Conservation (phyloP, 2,329 filamentous ascomycete species). For the Exutisphaerella laricina region DNA sequence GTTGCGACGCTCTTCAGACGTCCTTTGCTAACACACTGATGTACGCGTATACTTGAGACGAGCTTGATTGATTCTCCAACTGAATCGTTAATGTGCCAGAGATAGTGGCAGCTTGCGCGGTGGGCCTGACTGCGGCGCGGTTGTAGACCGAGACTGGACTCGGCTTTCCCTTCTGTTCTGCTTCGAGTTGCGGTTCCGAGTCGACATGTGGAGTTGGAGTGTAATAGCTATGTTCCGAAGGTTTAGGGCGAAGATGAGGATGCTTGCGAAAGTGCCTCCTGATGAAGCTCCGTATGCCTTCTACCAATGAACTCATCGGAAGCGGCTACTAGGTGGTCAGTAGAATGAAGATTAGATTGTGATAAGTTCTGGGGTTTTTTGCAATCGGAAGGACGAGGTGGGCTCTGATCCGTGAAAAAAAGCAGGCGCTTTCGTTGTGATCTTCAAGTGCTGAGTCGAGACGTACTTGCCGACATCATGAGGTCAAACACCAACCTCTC, state of each 20-base stretch:
- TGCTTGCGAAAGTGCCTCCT: conserved; percentile 14
- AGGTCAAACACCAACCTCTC: too few relatives aligned
- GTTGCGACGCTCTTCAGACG: not conserved
- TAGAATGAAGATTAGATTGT: not conserved
- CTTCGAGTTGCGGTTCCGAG: not conserved
- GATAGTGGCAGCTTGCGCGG: conserved; percentile 20
- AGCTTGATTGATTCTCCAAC: conserved; percentile 32
- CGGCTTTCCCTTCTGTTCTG: conserved; percentile 4
- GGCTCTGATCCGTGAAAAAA: not conserved
- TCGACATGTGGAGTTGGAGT: not conserved
- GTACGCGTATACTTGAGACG: conserved; percentile 33
- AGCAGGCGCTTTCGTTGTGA: not conserved
- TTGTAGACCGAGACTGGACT: conserved; percentile 11
- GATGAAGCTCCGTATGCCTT: conserved; percentile 21
- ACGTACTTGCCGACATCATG: not conserved
- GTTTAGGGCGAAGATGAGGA: not conserved
- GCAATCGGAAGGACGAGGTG: not conserved
- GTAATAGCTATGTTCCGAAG: not conserved
- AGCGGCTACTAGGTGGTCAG: not conserved
- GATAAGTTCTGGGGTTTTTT: not conserved
- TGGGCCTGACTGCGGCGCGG: conserved; percentile 10
- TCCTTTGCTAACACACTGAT: conserved; percentile 45
- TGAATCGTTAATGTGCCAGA: conserved; percentile 28
- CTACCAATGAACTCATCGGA: conserved; percentile 13
- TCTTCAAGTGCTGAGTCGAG: not conserved